Evolutionary conservation across 805 yeast genomes (phyloP).

Genomic region (Yueomyces sinensis): DNA sequence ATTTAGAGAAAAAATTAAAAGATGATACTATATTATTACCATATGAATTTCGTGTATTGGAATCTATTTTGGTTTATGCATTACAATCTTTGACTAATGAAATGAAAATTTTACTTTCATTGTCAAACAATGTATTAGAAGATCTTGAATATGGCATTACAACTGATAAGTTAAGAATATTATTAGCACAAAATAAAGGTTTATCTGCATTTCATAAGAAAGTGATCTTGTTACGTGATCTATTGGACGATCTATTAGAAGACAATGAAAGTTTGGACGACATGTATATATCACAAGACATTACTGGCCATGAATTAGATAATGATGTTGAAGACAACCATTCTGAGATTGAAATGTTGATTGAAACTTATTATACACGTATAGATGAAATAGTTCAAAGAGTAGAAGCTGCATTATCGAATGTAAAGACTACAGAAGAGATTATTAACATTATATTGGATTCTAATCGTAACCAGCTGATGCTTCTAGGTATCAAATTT

Average conservation of each 20-base stretch:
- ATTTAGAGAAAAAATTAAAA: conserved; percentile 12
- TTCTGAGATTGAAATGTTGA: conserved; percentile 75
- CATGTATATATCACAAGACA: conserved; percentile 59
- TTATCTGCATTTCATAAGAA: conserved; percentile 75
- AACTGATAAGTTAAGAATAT: conserved; percentile 58
- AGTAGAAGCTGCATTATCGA: conserved; percentile 61
- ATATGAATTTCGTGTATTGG: conserved; percentile 84
- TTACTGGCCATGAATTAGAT: too few relatives aligned
- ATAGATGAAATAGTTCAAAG: conserved; percentile 91
- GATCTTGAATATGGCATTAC: conserved; percentile 79
- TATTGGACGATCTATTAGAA: conserved; percentile 73
- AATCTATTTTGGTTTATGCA: conserved; percentile 72
- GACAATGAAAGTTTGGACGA: conserved; percentile 80
- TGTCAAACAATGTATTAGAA: conserved; percentile 55
- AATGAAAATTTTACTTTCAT: conserved; percentile 70
- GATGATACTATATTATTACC: conserved; percentile 38
- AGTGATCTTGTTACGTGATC: conserved; percentile 67
- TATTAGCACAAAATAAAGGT: conserved; percentile 75
- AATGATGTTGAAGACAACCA: too few relatives aligned
- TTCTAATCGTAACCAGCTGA: conserved; percentile 84
- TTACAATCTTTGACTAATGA: conserved; percentile 71
- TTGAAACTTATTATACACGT: conserved; percentile 84
- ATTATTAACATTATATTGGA: conserved; percentile 87
- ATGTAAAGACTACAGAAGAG: conserved; percentile 87
- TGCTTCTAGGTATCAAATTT: conserved; percentile 75